Percentiles rank a stretch among this genome's conserved stretches.
These are phyloP conservation scores for Monilinia vaccinii-corymbosi DNA, from an alignment of 2,329 filamentous ascomycete species.

Conservation along the genomic window DNA sequence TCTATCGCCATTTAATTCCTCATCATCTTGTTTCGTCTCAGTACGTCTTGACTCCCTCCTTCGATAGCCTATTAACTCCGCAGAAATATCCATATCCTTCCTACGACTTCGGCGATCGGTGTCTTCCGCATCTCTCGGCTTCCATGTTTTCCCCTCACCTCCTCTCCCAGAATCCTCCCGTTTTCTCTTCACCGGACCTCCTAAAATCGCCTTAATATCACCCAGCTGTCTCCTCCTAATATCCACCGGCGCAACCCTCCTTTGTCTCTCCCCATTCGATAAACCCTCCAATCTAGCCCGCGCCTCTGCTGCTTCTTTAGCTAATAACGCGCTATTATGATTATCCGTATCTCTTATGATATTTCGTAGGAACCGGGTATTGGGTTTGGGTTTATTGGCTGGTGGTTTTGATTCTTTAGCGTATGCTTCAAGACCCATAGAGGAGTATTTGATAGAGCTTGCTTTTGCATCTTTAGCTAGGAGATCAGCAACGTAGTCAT, in stretches of 20 bases:
- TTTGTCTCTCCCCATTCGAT: slow-evolving; percentile 34
- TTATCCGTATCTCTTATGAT: slow-evolving; percentile 81
- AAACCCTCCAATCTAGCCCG: slow-evolving; percentile 58
- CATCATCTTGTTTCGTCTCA: slow-evolving; percentile 2
- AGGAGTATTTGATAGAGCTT: slow-evolving; percentile 63
- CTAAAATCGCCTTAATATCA: slow-evolving; percentile 50
- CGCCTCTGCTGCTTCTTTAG: slow-evolving; percentile 75
- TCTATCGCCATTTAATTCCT: not conserved
- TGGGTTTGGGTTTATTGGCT: slow-evolving; percentile 69
- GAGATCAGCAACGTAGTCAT: slow-evolving; percentile 74
- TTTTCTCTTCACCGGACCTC: slow-evolving; percentile 24
- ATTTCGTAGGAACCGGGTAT: slow-evolving; percentile 79
- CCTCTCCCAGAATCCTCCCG: slow-evolving; percentile 11
- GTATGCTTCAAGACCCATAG: slow-evolving; percentile 64
- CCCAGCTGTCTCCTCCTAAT: slow-evolving; percentile 50
- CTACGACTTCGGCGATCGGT: slow-evolving; percentile 4
- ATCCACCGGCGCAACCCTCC: slow-evolving; percentile 40
- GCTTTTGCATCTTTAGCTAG: slow-evolving; percentile 71
- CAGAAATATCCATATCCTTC: not conserved
- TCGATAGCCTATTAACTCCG: slow-evolving; percentile 1
- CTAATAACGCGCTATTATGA: slow-evolving; percentile 80
- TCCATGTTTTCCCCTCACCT: not conserved
- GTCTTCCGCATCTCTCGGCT: not conserved
- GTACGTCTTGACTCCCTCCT: slow-evolving; percentile 2
- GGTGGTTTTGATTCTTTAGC: slow-evolving; percentile 39